Evolutionary conservation across 371 early-diverging fungal species (phyloP), one percentile per base, ranked within the genome.

Genomic region (Mortierella sp.): DNA sequence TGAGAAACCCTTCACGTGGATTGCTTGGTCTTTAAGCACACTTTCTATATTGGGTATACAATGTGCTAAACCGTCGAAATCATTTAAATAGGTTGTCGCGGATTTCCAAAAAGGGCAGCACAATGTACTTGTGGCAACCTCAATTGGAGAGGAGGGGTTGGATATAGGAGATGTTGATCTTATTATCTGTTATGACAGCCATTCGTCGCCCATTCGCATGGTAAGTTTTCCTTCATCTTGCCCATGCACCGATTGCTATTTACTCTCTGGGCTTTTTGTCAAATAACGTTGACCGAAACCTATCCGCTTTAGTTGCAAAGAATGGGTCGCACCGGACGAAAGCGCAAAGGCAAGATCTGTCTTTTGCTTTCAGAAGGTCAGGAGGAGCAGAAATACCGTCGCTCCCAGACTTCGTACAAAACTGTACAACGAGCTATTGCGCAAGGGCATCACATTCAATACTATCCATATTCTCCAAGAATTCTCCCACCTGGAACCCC

Each of bases 121-220:
- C 39, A 98, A 98, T 78, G 93, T 95, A 3, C 85, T 98, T 1
- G 97, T 97, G 0, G 91, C 96, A 4, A 97, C 98, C 0, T 95
- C 92, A 24, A 97, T 98, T 64, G 98, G 97, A 54, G 98, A 98
- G 86, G 98, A 98, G 87, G 98, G 98, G 1, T 84, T 98, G 30
- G 98, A 98, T 83, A 98, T 98, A 85, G 98, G 98, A 66, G 97
- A 98, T 68, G 94, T 98, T 2, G 98, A 98, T 75, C 84, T 98
- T 39, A 97, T 98, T 73, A 79, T 97, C 10, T 96, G 97, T 84
- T 98, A 91, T 74, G 98, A 98, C 73, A 88, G 94, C 4, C 96
- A 96, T 66, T 87, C 88, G 39, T 94, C 94, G 4, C 95, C 96
- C 3, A 92, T 94, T 70, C 91, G 95, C 52, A 93, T 96, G 95